phyloP scores from a whole-genome alignment of 202 grass and related monocot genomes.

The Alloteropsis angusta region DNA sequence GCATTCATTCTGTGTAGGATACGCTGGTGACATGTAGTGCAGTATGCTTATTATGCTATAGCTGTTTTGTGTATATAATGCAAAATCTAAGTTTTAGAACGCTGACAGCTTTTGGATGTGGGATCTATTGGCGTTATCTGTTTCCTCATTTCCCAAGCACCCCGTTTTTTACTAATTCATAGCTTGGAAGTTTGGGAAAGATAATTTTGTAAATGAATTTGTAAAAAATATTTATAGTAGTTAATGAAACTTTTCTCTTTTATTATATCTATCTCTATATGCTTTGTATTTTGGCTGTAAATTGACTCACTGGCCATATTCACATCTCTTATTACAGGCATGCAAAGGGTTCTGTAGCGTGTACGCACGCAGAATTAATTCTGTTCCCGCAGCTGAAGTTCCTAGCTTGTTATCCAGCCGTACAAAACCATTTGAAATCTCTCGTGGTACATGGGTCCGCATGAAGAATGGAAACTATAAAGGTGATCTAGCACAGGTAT shows the following conservation, averaged over 20 bases:
- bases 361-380: conserved; percentile 56
- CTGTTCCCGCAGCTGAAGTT: conserved; percentile 72
- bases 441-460: conserved; percentile 78
- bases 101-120: conserved; percentile 1
- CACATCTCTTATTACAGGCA: conserved; percentile 45
- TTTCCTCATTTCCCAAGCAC: neutral
- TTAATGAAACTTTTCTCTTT: neutral
- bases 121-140: neutral
- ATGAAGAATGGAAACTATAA: conserved; percentile 95
- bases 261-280: neutral
- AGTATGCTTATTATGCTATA: neutral
- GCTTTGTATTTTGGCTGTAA: conserved; percentile 14
- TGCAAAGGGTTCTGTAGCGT: conserved; percentile 97
- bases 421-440: conserved; percentile 60
- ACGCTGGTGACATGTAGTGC: neutral
- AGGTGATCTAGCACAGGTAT: conserved; percentile 89
- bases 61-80: neutral
- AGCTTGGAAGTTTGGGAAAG: conserved; percentile 9
- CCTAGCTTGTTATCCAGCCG: conserved; percentile 67
- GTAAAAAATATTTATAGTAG: neutral
- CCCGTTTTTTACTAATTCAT: conserved; percentile 9
- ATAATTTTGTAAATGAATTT: neutral
- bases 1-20: neutral
- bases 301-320: conserved; percentile 3
- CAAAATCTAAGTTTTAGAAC: neutral